A percentile compares a stretch with the other conserved stretches of the same genome.
phyloP scores from a whole-genome alignment of 2,329 filamentous ascomycete species.

The Penicillium sp. region DNA sequence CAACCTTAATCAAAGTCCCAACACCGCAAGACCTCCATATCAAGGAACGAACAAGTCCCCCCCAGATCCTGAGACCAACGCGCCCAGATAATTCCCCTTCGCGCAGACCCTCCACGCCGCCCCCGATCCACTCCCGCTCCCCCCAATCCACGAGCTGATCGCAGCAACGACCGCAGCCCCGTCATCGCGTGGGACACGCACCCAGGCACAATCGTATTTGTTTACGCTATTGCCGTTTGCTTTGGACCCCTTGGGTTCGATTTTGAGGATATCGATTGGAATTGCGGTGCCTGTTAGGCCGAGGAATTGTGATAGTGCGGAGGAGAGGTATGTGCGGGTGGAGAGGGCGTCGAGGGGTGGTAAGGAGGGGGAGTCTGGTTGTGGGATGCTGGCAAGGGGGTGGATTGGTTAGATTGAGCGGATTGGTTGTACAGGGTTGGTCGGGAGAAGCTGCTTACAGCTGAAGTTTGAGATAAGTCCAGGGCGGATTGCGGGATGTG shows the following conservation, averaged over 20 bases:
- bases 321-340: constrained; percentile 47
- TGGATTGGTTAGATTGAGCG: not conserved
- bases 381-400: constrained; percentile 25
- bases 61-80: constrained; percentile 38
- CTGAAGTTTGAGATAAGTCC: constrained; percentile 48
- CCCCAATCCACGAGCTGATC: constrained; percentile 50
- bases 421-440: not conserved
- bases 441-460: constrained; percentile 31
- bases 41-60: constrained; percentile 36
- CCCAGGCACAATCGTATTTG: constrained; percentile 37
- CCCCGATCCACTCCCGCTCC: constrained; percentile 21
- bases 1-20: too few relatives aligned
- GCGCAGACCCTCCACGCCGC: constrained; percentile 43
- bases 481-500: constrained; percentile 46
- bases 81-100: constrained; percentile 41
- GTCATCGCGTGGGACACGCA: constrained; percentile 50
- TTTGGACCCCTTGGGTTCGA: constrained; percentile 22
- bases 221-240: not conserved
- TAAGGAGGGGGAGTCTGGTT: constrained; percentile 25
- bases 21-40: not conserved
- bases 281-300: constrained; percentile 50
- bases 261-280: constrained; percentile 49
- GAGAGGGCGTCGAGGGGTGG: constrained; percentile 47
- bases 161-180: constrained; percentile 45
- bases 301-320: constrained; percentile 51